Percentiles rank a stretch among this genome's conserved stretches.
phyloP scores from a whole-genome alignment of 169 alveolate genomes.

The Plasmodium blacklocki region DNA sequence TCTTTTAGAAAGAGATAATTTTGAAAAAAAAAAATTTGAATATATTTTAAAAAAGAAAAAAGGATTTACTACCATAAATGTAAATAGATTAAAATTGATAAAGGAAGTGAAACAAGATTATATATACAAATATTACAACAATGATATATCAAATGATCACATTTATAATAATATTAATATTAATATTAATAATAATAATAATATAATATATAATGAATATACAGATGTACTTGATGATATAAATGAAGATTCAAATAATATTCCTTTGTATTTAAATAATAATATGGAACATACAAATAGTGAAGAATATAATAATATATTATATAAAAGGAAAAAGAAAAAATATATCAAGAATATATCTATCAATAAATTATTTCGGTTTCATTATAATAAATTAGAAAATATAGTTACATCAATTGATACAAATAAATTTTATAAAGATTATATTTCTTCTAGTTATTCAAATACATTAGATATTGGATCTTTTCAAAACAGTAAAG shows the following conservation, averaged over 20 bases:
- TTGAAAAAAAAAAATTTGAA: constrained; percentile 32
- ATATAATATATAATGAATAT: too few relatives aligned
- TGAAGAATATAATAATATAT: neutral
- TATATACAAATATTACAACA: neutral
- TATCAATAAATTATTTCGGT: constrained; percentile 52
- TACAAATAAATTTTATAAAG: constrained; percentile 68
- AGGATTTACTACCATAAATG: constrained; percentile 36
- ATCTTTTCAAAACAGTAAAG: constrained; percentile 63
- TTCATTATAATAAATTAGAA: constrained; percentile 68
- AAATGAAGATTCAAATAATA: neutral
- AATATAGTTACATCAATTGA: constrained; percentile 70
- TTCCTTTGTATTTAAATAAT: neutral
- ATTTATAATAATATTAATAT: too few relatives aligned
- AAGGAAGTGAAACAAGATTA: constrained; percentile 33
- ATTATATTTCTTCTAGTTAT: constrained; percentile 71
- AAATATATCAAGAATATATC: constrained; percentile 62
- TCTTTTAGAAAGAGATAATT: constrained; percentile 41
- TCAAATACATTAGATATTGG: constrained; percentile 72
- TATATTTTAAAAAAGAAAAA: constrained; percentile 49
- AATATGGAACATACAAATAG: constrained; percentile 8
- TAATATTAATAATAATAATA: too few relatives aligned
- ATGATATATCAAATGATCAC: too few relatives aligned
- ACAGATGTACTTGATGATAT: too few relatives aligned
- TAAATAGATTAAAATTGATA: constrained; percentile 44
- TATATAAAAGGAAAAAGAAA: constrained; percentile 33